Evolutionary conservation across 495 filamentous ascomycete genomes (phyloP), one percentile per base, ranked within the genome.

Genomic region (Neurospora terricola): DNA sequence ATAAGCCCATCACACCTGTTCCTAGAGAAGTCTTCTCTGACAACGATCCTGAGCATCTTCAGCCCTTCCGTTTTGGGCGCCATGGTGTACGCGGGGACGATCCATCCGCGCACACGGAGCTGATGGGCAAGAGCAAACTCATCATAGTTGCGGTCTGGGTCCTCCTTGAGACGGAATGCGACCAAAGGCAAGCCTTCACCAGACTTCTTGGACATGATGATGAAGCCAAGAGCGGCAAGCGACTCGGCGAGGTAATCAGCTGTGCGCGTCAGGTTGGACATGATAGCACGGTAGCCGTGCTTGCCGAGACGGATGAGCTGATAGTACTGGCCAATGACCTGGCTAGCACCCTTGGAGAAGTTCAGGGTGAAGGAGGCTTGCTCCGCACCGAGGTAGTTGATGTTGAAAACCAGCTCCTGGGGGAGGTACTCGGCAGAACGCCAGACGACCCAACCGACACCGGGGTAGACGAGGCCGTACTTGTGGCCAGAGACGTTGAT

Each of bases 321-420:
- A 84, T 97, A 97, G 84, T 97, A 97, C 81, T 97, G 94, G 38
- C 94, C 94, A 78, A 97, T 97, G 75, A 97, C 90, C 77, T 97
- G 94, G 45, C 90, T 90, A 62, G 94, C 94, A 72, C 94, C 94
- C 81, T 96, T 95, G 80, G 91, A 94, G 86, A 97, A 97, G 85
- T 97, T 97, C 70, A 97, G 87, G n/a, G 94, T 97, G 86, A 97
- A 97, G 70, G 93, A 96, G n/a, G 94, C 90, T 82, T 97, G 94
- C 76, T 97, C 93, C 34, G 94, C 92, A 71, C 94, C 94, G 3
- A 97, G 90, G 80, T 97, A 97, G 84, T 97, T 97, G 87, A 97
- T 95, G 86, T 96, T 97, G 88, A 97, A 97, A 77, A 97, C 92
- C 43, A 97, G 90, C 79, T 97, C 94, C 80, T 94, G 85, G 30